A percentile compares a stretch with the other conserved stretches of the same genome.
These are phyloP conservation scores for Taphrina wiesneri DNA, from an alignment of 1,139 yeast genomes.

Conservation along the genomic window DNA sequence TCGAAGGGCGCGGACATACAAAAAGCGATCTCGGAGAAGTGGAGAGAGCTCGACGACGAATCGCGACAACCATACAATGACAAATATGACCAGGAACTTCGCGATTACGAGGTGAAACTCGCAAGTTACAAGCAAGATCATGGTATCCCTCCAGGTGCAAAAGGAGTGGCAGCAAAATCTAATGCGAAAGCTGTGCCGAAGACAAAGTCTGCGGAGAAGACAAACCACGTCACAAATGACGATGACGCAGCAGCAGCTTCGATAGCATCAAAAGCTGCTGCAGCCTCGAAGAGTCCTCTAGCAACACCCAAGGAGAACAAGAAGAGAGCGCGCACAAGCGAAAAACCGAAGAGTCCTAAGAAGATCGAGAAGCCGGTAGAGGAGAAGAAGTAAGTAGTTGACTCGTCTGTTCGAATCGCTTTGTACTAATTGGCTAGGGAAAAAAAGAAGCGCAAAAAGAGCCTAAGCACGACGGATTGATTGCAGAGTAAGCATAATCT, in stretches of 20 bases:
- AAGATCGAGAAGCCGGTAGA: neutral
- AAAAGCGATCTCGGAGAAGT: constrained; percentile 70
- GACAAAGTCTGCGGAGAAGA: neutral
- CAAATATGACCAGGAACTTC: constrained; percentile 66
- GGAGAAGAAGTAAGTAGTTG: constrained; percentile 6
- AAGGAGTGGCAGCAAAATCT: neutral
- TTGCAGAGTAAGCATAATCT: too few species aligned
- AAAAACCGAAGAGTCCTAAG: neutral
- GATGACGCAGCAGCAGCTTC: constrained; percentile 34
- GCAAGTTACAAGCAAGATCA: constrained; percentile 36
- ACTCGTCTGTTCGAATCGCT: neutral
- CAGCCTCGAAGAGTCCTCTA: neutral
- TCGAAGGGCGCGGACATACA: constrained; percentile 73
- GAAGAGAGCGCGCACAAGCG: neutral
- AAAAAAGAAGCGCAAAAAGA: constrained; percentile 7
- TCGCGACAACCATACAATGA: constrained; percentile 77
- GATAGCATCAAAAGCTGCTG: constrained; percentile 3
- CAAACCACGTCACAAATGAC: constrained; percentile 7
- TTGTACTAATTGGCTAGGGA: neutral
- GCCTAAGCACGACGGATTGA: neutral
- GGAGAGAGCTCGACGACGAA: constrained; percentile 67
- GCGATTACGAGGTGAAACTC: constrained; percentile 59
- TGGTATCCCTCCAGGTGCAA: constrained; percentile 2
- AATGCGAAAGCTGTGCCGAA: neutral
- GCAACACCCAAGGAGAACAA: neutral